A percentile compares a stretch with the other conserved stretches of the same genome.
Evolutionary conservation across 345 rosid species (phyloP).

Genomic region (Salix brachista): DNA sequence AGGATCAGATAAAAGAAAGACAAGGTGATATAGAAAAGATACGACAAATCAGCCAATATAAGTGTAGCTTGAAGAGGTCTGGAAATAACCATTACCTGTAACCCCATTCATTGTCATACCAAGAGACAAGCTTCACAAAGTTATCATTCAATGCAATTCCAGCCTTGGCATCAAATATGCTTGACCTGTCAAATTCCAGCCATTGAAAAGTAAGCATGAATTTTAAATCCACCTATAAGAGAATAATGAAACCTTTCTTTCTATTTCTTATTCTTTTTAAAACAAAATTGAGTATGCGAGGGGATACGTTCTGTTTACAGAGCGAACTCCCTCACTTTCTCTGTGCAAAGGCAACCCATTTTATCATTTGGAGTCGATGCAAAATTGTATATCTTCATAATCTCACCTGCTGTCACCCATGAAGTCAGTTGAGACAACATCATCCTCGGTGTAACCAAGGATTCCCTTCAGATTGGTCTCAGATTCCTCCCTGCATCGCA

Average conservation of each 20-base stretch:
- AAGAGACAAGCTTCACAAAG: conserved; percentile 21
- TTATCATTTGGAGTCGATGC: background rate
- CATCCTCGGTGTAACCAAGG: conserved; percentile 60
- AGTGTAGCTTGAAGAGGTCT: background rate
- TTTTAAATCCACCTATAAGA: too few species aligned
- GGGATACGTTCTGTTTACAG: background rate
- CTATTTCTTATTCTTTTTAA: too few species aligned
- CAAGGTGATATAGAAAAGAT: background rate
- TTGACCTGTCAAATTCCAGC: background rate
- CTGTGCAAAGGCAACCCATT: background rate
- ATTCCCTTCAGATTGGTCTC: conserved; percentile 57
- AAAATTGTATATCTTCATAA: background rate
- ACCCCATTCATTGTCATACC: conserved; percentile 27
- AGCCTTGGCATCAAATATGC: conserved; percentile 27
- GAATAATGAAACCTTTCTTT: too few species aligned
- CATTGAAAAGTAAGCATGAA: background rate
- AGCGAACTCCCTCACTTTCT: background rate
- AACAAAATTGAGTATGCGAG: too few species aligned
- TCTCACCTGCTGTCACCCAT: conserved; percentile 56
- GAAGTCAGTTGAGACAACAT: conserved; percentile 57
- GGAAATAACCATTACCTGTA: conserved; percentile 17
- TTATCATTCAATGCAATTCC: conserved; percentile 23
- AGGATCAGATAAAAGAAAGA: background rate
- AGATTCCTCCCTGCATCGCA: conserved; percentile 45
- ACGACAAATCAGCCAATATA: background rate